Evolutionary conservation across 1,284 basidiomycete genomes (phyloP).

Genomic region (Cryptococcus depauperatus): DNA sequence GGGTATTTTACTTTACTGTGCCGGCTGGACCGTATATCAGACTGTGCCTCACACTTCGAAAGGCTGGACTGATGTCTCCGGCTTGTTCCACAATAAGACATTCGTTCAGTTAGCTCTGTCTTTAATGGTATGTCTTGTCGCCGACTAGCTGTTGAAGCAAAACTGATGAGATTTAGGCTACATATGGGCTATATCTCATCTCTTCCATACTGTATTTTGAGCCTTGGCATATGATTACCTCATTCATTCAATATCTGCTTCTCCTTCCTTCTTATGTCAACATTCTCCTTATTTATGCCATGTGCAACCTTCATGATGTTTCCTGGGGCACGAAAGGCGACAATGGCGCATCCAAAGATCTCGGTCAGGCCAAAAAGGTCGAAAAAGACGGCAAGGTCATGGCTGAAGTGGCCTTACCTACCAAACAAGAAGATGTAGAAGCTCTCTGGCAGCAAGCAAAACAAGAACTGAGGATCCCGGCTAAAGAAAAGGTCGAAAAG

Average conservation of each 20-base stretch:
- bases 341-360: constrained; percentile 72
- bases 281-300: constrained; percentile 58
- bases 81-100: constrained; percentile 58
- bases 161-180: constrained; percentile 50
- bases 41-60: constrained; percentile 63
- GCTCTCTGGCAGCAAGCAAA: constrained; percentile 70
- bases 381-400: constrained; percentile 76
- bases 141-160: constrained; percentile 6
- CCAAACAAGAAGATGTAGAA: constrained; percentile 73
- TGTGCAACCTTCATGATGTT: constrained; percentile 54
- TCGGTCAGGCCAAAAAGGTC: constrained; percentile 79
- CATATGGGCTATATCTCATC: constrained; percentile 82
- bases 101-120: constrained; percentile 62
- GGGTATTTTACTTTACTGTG: constrained; percentile 61
- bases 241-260: constrained; percentile 51
- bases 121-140: constrained; percentile 22
- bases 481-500: constrained; percentile 61
- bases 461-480: constrained; percentile 53
- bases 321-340: constrained; percentile 86
- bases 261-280: constrained; percentile 62
- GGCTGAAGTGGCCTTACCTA: constrained; percentile 68
- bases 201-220: constrained; percentile 78
- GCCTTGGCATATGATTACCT: constrained; percentile 91
- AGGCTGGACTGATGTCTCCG: constrained; percentile 62
- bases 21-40: constrained; percentile 75